Base-by-base conservation (phyloP, 306 rosid species). In the Lathyrus sativus region DNA sequence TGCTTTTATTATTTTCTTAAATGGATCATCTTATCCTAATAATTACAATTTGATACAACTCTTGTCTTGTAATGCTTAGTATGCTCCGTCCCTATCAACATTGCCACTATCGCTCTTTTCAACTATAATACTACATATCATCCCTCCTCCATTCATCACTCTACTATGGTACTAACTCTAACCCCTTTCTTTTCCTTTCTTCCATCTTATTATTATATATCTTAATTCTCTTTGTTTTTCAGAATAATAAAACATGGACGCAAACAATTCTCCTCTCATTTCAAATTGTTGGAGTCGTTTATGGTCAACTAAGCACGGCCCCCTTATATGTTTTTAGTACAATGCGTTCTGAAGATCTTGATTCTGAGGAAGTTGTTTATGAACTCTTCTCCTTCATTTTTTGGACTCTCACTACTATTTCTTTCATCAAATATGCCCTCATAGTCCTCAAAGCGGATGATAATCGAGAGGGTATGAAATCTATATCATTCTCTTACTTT, bases 251-350 rank as follows among this genome's bases (percentile, higher is more conserved):
- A 76, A 77, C 78, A 56, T 90, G 91, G 95, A 87, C 74, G 77
- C 84, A 85, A 54, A 81, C 85, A 31, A 51, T 82, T 56, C 87
- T 87, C 43, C 62, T 87, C 33, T 87, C 95, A 26, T 87, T 86
- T 79, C 96, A 90, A 80, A 87, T 88, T 71, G 75, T 90, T 69
- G 96, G 96, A 72, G 83, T 90, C 37, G 82, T 87, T 70, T 90
- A 83, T 75, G 95, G 96, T 55, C 96, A 90, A 67, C 74, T 90
- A 19, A 80, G 91, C 80, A 84, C 91, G 18, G 90, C 96, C 35
- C 96, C 96, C 37, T 74, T 90, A 1, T 90, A 85, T 62, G 95
- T 90, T 9, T 85, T 87, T 65, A 88, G 82, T 60, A 90, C 91
- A 64, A 75, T 90, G 74, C 57, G 24, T 29, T 31, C 29, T 28